Evolutionary conservation across 2,329 filamentous ascomycete genomes (phyloP).

Genomic region (Colletotrichum plurivorum): DNA sequence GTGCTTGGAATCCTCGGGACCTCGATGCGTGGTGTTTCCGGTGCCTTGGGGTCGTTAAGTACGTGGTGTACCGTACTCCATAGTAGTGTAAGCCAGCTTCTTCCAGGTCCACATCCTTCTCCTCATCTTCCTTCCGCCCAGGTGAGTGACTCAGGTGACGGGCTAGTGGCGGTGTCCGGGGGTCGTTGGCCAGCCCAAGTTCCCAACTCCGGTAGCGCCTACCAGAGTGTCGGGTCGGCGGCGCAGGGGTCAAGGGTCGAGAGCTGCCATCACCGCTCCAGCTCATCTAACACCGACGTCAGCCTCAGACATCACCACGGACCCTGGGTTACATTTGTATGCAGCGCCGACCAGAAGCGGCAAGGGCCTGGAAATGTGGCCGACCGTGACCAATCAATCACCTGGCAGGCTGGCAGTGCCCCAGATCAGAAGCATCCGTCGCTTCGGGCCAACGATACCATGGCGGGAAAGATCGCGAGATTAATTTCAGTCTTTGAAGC

Average conservation of each 20-base stretch:
- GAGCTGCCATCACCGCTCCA: conserved; percentile 28
- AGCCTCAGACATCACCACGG: conserved; percentile 35
- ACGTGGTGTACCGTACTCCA: no score
- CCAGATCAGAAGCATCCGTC: conserved; percentile 16
- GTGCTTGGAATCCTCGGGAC: conserved; percentile 1
- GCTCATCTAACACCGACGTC: conserved; percentile 37
- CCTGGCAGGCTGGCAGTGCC: background rate
- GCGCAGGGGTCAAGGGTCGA: conserved; percentile 39
- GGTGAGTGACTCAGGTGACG: conserved; percentile 33
- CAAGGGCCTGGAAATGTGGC: conserved; percentile 26
- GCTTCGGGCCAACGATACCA: conserved; percentile 19
- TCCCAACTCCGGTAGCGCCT: conserved; percentile 26
- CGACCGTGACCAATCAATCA: conserved; percentile 32
- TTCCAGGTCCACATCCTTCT: conserved; percentile 20
- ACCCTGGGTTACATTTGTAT: conserved; percentile 32
- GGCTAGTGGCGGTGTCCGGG: conserved; percentile 31
- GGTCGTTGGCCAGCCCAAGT: conserved; percentile 23
- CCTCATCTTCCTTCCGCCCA: conserved; percentile 27
- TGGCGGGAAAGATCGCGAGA: conserved; percentile 22
- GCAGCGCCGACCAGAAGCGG: conserved; percentile 31
- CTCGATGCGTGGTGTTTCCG: conserved; percentile 3
- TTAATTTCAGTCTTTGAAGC: conserved; percentile 10
- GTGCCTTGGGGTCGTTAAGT: conserved; percentile 3
- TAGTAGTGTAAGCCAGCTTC: background rate
- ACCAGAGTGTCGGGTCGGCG: conserved; percentile 38